Evolutionary conservation across 2,329 filamentous ascomycete genomes (phyloP).

Genomic region (Calonectria leucothoes): DNA sequence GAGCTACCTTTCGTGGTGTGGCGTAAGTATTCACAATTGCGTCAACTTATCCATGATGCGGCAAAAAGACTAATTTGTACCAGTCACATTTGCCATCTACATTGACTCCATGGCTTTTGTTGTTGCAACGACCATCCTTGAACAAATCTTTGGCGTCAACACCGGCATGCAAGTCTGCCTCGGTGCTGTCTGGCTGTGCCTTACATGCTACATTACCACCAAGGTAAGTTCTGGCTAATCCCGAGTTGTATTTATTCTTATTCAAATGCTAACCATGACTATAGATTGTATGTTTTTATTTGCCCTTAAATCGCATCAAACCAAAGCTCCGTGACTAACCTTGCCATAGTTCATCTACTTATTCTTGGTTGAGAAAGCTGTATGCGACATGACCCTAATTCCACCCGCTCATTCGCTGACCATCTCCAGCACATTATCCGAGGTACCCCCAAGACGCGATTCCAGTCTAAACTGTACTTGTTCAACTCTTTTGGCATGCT

Average conservation of each 20-base stretch:
- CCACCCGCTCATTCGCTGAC: background rate
- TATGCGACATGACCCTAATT: slow-evolving; percentile 46
- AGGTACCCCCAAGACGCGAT: slow-evolving; percentile 58
- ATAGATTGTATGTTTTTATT: slow-evolving; percentile 16
- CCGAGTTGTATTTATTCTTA: background rate
- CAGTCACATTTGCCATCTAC: slow-evolving; percentile 72
- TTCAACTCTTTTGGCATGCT: slow-evolving; percentile 71
- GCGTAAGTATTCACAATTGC: slow-evolving; percentile 48
- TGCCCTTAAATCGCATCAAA: background rate
- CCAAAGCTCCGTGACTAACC: background rate
- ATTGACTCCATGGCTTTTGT: slow-evolving; percentile 70
- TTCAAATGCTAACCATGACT: background rate
- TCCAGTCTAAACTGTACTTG: slow-evolving; percentile 67
- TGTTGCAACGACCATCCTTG: slow-evolving; percentile 65
- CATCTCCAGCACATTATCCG: slow-evolving; percentile 65
- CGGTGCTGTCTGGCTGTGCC: slow-evolving; percentile 69
- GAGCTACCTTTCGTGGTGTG: slow-evolving; percentile 56
- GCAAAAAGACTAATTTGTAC: background rate
- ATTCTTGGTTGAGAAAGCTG: slow-evolving; percentile 73
- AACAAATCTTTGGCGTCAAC: slow-evolving; percentile 68
- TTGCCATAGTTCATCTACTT: slow-evolving; percentile 65
- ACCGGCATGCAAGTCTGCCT: slow-evolving; percentile 62
- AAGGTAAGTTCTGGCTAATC: slow-evolving; percentile 57
- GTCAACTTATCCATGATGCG: background rate
- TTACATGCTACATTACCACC: slow-evolving; percentile 71